Base-by-base conservation (phyloP, 2,329 filamentous ascomycete genomes). In the Cytospora piceae region DNA sequence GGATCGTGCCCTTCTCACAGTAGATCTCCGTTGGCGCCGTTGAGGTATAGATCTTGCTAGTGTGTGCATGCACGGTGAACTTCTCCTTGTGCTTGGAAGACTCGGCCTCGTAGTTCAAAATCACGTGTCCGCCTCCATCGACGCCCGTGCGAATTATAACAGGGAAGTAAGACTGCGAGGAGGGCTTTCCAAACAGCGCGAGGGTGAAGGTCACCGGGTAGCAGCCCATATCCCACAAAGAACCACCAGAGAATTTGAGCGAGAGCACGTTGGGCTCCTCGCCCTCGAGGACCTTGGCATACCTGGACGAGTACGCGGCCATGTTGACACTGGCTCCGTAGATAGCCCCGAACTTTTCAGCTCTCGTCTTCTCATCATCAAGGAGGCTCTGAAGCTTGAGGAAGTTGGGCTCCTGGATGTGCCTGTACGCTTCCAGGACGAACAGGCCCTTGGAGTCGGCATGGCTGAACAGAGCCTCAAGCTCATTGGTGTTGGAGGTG, bases 381-480 rank as follows among this genome's bases (percentile, higher is more conserved):
- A 67, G 63, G 9, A 67, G 63, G 14, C 17, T 20, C 46, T 60
- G 66, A 5, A 67, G 54, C 63, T 53, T 62, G n/a, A 63, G 31
- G 59, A 67, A 67, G 31, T 67, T 67, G 15, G 63, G 63, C 51
- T 67, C 66, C 63, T 67, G 66, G 32, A 67, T 63, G 22, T 67
- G 66, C 51, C 66, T 52, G 20, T 63, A 67, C 9, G 69, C 70
- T 57, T 71, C 70, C 11, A 70, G 64, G 24, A 67, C 24, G 49
- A 68, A 67, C 15, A 66, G 56, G 51, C 63, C 64, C 37, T 69
- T 65, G 1, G 58, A 53, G 52, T 68, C 64, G 14, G 67, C 63
- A 75, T 79, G 84, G 8, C 77, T 66, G 29, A 86, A 74, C 32
- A 87, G 77, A n/a, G 80, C 76, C 31, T 77, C 73, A 0, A 84